Evolutionary conservation across 108 stramenopile species (phyloP), one percentile per base, ranked within the genome.

Genomic region (Nitzschia palea): DNA sequence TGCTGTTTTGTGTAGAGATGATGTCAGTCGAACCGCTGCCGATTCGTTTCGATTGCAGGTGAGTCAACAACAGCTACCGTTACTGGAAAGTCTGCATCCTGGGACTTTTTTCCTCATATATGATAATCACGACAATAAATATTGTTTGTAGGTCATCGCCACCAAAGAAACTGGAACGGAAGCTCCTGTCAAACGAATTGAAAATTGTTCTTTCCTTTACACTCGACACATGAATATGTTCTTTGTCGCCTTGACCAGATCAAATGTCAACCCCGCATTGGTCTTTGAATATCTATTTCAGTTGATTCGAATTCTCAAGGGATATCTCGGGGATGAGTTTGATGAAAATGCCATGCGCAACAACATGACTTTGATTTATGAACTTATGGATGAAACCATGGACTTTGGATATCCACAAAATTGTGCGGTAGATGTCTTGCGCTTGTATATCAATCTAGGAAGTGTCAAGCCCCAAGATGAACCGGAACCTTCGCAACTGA

Each of bases 391-490:
- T 55, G 97, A 98, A 69, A 95, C 96, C 12, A 97, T 98, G 91
- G 98, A 98, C 81, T 98, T 96, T 85, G 97, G 99, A 25, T 98
- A 98, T 70, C 99, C 99, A 20, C 99, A 99, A 87, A 98, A 96
- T 68, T 95, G 94, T 63, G 91, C 97, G 20, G 93, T 99, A 18
- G 99, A 99, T 78, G 96, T 98, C 3, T 77, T 99, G 55, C 93
- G 92, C 45, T 64, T 96, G 60, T 99, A 98, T 80, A 98, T 99
- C 55, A 98, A 99, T 80, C 78, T 98, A 34, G 99, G 98, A 44
- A 93, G 85, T 69, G 76, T 90, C 40, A 70, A 77, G 42, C 87
- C 85, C 3, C 80, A 93, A 66, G 88, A 86, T 54, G 89, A 91
- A 55, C 81, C 83, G 6, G 90, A 93, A 58, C 86, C 90, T 33